Conservation (phyloP, 2,329 filamentous ascomycete genomes). For the Capronia americana region DNA sequence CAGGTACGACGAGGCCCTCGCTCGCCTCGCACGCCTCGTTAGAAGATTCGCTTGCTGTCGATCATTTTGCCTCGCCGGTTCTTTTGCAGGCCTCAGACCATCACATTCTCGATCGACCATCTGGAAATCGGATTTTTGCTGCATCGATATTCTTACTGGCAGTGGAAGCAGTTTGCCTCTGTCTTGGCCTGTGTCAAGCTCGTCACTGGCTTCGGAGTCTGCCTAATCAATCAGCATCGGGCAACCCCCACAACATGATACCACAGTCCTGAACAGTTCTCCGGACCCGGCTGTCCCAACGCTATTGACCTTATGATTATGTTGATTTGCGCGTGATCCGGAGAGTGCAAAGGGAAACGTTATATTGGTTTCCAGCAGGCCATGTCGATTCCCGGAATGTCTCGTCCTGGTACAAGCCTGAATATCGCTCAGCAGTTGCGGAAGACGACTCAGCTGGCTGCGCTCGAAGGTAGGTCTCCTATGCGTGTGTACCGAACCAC, state of each 20-base stretch:
- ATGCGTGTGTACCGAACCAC: neutral
- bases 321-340: neutral
- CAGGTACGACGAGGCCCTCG: constrained; percentile 1
- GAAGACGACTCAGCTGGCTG: constrained; percentile 31
- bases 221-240: neutral
- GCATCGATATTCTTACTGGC: neutral
- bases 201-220: neutral
- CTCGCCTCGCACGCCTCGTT: neutral
- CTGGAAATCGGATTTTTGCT: neutral
- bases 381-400: constrained; percentile 31
- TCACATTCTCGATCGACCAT: constrained; percentile 10
- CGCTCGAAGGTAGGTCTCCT: constrained; percentile 29
- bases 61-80: constrained; percentile 4
- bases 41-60: neutral
- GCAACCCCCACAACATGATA: neutral
- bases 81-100: neutral
- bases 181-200: neutral
- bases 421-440: constrained; percentile 37
- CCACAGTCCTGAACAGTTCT: neutral
- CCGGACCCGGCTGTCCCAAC: neutral
- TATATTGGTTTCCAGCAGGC: neutral
- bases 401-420: constrained; percentile 33
- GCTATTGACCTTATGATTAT: neutral
- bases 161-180: neutral
- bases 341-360: neutral